Base-by-base conservation (phyloP, 2,329 filamentous ascomycete genomes). In the Aspergillus floridensis region DNA sequence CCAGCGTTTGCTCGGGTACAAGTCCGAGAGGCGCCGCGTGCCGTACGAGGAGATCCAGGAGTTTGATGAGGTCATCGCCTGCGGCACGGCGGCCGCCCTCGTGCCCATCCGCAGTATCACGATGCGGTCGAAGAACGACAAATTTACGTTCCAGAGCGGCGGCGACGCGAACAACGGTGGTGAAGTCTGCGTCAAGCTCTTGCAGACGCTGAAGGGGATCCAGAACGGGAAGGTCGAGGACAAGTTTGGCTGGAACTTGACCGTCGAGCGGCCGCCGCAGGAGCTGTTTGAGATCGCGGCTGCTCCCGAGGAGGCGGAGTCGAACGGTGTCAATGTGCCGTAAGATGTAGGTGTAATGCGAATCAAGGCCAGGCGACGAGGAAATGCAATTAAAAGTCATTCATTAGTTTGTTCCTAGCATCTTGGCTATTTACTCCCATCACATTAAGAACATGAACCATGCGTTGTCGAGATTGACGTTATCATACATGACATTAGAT, bases 31-130 rank as follows among this genome's bases (percentile, higher is more conserved):
- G 71, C 81, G 93, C 57, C 74, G 86, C 49, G 79, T 86, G 58
- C 73, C 79, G 32, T 89, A 89, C 72, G 79, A 83, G 7, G 88
- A 90, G 68, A 77, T 90, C 47, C 66, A 73, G 5, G 73, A 78
- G 16, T 92, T 92, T 72, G 80, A 80, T 49, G 93, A 98, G 77
- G 88, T 99, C 55, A 87, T 97, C 77, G 95, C 93, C 4, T 93
- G 92, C 2, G 93, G 93, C 1, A 98, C 93, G 0, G 93, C 93
- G 0, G 93, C 93, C 0, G 91, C 91, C 0, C 82, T 99, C 56
- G 93, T 98, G 3, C 93, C 93, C 1, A 95, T 97, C 76, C 89
- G 89, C 62, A 95, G 90, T 66, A 96, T 98, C 74, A 95, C 91
- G 2, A 86, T 92, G 69, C 84, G 77, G 53, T 85, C 82, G 16